Evolutionary conservation across 2,329 filamentous ascomycete genomes (phyloP).

Genomic region (Fusarium subglutinans): DNA sequence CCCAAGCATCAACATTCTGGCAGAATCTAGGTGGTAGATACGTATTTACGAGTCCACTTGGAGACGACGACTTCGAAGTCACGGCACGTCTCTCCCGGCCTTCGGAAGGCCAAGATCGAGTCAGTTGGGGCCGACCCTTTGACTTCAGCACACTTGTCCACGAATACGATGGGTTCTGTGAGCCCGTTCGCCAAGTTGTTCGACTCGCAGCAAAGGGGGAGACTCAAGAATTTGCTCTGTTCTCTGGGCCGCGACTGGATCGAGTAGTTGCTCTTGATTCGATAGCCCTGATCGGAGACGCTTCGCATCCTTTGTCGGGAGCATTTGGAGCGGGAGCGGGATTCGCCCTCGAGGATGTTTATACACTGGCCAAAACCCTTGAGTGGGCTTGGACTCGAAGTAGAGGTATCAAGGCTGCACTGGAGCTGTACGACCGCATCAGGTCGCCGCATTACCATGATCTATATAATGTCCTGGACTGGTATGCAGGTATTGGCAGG

Average conservation of each 20-base stretch:
- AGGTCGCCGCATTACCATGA: constrained; percentile 44
- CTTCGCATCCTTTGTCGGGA: constrained; percentile 63
- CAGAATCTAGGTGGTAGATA: constrained; percentile 44
- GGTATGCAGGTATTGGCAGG: constrained; percentile 28
- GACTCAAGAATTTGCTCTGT: constrained; percentile 45
- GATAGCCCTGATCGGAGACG: constrained; percentile 62
- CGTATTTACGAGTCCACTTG: constrained; percentile 48
- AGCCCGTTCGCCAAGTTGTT: constrained; percentile 44
- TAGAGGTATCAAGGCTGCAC: constrained; percentile 27
- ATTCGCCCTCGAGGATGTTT: constrained; percentile 50
- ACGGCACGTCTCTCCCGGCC: constrained; percentile 36
- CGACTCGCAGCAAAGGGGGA: constrained; percentile 39
- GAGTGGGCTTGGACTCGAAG: constrained; percentile 37
- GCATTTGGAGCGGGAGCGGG: constrained; percentile 52
- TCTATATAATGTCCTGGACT: constrained; percentile 41
- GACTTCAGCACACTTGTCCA: constrained; percentile 29
- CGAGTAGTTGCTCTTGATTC: constrained; percentile 30
- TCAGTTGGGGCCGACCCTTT: constrained; percentile 45
- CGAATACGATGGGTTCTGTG: constrained; percentile 45
- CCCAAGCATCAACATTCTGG: constrained; percentile 45
- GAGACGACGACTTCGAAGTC: constrained; percentile 48
- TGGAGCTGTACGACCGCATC: constrained; percentile 42
- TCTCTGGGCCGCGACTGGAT: constrained; percentile 44
- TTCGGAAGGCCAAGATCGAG: constrained; percentile 37
- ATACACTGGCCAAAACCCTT: constrained; percentile 35